Conservation (phyloP, 805 yeast genomes). For the Saccharomycopsis javanensis region DNA sequence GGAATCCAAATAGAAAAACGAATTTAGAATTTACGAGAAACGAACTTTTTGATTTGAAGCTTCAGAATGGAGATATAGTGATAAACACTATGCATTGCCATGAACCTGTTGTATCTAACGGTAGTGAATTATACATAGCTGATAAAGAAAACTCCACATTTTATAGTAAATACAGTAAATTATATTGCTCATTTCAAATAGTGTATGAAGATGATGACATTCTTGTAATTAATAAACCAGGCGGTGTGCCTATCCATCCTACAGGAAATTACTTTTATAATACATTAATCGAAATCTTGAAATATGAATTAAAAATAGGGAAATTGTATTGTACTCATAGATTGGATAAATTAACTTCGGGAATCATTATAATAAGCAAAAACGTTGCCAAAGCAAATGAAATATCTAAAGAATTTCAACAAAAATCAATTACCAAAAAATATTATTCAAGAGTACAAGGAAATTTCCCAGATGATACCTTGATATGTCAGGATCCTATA, state of each 20-base stretch:
- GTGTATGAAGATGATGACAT: conserved; percentile 67
- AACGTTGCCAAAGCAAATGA: conserved; percentile 66
- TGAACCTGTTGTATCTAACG: conserved; percentile 16
- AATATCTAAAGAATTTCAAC: conserved; percentile 52
- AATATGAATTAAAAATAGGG: conserved; percentile 47
- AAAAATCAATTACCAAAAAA: conserved; percentile 65
- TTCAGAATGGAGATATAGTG: conserved; percentile 10
- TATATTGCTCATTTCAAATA: conserved; percentile 25
- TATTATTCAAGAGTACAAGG: conserved; percentile 87
- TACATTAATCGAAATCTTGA: conserved; percentile 67
- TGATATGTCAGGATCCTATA: conserved; percentile 52
- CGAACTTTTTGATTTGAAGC: neutral
- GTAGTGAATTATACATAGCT: conserved; percentile 4
- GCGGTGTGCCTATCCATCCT: conserved; percentile 94
- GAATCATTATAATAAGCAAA: conserved; percentile 83
- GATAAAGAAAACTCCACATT: neutral
- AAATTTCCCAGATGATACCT: conserved; percentile 56
- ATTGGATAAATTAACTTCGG: conserved; percentile 77
- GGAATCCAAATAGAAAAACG: neutral
- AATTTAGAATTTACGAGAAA: neutral
- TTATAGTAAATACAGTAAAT: conserved; percentile 2
- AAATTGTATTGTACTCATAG: conserved; percentile 29
- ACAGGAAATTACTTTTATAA: conserved; percentile 75
- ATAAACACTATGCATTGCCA: conserved; percentile 12
- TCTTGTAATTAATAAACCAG: conserved; percentile 83